Evolutionary conservation across 768 basidiomycete genomes (phyloP), one percentile per base, ranked within the genome.

Genomic region (Boletales sp.): DNA sequence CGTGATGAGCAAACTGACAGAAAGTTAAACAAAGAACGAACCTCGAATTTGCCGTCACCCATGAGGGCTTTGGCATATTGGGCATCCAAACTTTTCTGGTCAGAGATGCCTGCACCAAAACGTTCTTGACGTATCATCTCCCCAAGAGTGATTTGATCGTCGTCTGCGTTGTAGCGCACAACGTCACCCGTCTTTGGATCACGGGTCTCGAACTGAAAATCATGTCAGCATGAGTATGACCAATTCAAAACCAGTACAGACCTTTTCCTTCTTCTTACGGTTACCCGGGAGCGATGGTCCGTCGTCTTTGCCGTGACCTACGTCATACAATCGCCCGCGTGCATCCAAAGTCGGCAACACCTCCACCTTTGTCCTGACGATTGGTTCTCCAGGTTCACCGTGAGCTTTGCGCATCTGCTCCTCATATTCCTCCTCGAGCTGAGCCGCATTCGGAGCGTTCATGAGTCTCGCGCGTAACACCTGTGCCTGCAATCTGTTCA

Each of bases 51-150:
- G 5, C 84, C 84, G 66, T 98, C 95, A 4, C 83, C 79, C 74
- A 90, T 85, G 41, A 99, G 90, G 4, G 90, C 87, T 36, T 78
- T 75, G 2, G 95, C 95, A 62, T 95, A 86, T 66, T 94, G 87
- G 19, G 83, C 83, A 67, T 99, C 94, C 56, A 96, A 71, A 56
- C 92, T 77, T 74, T 95, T 95, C 71, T 95, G 92, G 66, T 95
- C 94, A 2, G 84, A 77, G 63, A 88, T 81, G 18, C 96, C 94
- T 36, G 86, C 94, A 34, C 86, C 82, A 64, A 97, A 94, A 28
- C 82, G 79, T 65, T 99, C 96, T 64, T 96, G 93, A 31, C 96
- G 80, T 40, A 98, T 76, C 77, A 99, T 83, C 60, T 99, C 94
- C 2, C 89, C 89, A 5, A 98, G 76, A 0, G 92, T 89, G 18